Base-by-base conservation (phyloP, 306 rosid genomes). In the Gastrolobium bilobum region DNA sequence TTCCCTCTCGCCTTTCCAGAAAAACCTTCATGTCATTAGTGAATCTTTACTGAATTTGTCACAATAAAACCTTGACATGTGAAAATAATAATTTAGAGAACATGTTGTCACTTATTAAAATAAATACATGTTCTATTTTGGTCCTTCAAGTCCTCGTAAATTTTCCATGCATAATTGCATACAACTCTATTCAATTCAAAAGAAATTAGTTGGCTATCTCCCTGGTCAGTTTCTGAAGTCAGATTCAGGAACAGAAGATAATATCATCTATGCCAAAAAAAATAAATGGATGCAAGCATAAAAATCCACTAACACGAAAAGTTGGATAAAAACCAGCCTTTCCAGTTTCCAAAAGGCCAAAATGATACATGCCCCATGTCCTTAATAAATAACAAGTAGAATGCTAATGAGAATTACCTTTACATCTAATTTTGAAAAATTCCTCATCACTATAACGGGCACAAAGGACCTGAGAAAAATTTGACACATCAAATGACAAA, bases 391-490 rank as follows among this genome's bases (percentile, higher is more conserved):
- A 51, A 73, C 1, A 63, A 53, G 63, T 8, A 51, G 40, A 77
- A 34, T 8, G 62, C 43, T 20, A 5, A 20, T 13, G 74, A 80
- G 44, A 62, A 34, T 52, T 86, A 94, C 97, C 98, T 88, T 90
- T 84, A 84, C 98, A 94, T 87, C 97, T 75, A 68, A 89, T 84
- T 80, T 73, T 83, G 58, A 94, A 84, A 79, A 92, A 94, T 48
- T 94, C 97, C 77, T 94, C 98, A 50, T 94, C 97, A 74, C 92
- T 92, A 59, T 86, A 94, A 6, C 92, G 97, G 80, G 91, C 90
- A 83, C 98, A 94, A 73, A 94, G 93, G 77, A 94, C 94, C 98
- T 94, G 91, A 69, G 42, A 53, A 76, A 58, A 48, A 26, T 43
- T 51, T 3, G 48, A 20, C 29, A 15, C 54, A 30, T 35, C 62